Percentiles rank a stretch among this genome's conserved stretches.
Conservation (phyloP, 2,329 filamentous ascomycete genomes). For the Microsporum audouinii region DNA sequence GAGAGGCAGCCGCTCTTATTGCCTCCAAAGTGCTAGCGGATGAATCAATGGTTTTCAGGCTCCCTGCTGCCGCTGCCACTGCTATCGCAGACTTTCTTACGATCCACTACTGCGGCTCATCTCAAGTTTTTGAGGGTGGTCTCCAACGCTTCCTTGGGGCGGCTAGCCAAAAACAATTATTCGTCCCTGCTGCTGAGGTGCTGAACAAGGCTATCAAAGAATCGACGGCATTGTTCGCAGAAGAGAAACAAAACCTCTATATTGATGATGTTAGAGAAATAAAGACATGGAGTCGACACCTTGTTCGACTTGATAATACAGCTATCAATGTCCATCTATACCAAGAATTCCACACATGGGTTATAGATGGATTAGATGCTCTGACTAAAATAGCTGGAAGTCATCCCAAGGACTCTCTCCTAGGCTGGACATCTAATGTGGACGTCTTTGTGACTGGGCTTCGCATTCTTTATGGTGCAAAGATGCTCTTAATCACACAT, state of each 20-base stretch:
- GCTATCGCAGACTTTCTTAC: constrained; percentile 28
- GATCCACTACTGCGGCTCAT: constrained; percentile 24
- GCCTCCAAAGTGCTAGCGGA: constrained; percentile 28
- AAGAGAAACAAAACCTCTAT: constrained; percentile 93
- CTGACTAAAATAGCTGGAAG: constrained; percentile 21
- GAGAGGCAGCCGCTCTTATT: constrained; percentile 46
- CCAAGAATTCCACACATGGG: constrained; percentile 23
- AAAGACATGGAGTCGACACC: constrained; percentile 51
- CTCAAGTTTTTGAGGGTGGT: constrained; percentile 25
- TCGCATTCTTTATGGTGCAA: constrained; percentile 30
- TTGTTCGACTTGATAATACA: constrained; percentile 29
- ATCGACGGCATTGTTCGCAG: constrained; percentile 54
- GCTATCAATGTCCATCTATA: constrained; percentile 13
- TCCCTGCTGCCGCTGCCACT: constrained; percentile 40
- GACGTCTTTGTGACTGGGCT: constrained; percentile 47
- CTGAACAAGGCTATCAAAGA: constrained; percentile 29
- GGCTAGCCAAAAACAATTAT: constrained; percentile 16
- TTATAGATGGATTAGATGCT: constrained; percentile 23
- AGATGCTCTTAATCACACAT: constrained; percentile 20
- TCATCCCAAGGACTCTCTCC: constrained; percentile 46
- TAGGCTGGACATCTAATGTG: constrained; percentile 62
- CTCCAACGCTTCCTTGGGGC: constrained; percentile 31
- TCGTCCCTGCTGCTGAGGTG: constrained; percentile 18
- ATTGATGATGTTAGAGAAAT: constrained; percentile 69
- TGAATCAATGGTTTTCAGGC: constrained; percentile 15